These are phyloP conservation scores for Lathyrus tuberosus DNA, from an alignment of 306 rosid genomes.

Conservation along the genomic window DNA sequence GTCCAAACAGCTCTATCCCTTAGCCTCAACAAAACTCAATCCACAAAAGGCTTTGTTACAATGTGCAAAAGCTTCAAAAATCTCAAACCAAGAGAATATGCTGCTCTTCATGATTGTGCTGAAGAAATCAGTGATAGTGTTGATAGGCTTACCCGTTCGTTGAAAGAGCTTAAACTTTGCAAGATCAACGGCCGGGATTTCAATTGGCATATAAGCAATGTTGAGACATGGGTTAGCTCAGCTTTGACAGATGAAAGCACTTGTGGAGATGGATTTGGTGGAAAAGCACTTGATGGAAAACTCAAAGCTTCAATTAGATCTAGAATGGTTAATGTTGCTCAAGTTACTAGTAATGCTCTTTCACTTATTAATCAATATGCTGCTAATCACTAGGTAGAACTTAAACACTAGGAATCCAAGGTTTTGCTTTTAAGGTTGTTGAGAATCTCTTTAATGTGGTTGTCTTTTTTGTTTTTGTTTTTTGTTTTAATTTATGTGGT, in stretches of 20 bases:
- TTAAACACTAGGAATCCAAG: background rate
- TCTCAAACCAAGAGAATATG: slow-evolving; percentile 38
- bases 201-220: slow-evolving; percentile 56
- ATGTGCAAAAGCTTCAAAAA: slow-evolving; percentile 38
- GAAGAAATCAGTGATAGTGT: slow-evolving; percentile 50
- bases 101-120: slow-evolving; percentile 43
- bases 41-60: slow-evolving; percentile 39
- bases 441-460: background rate
- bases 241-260: slow-evolving; percentile 49
- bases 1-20: slow-evolving; percentile 49
- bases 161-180: slow-evolving; percentile 50
- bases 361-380: slow-evolving; percentile 51
- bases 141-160: slow-evolving; percentile 37
- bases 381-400: slow-evolving; percentile 17
- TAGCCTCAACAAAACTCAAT: slow-evolving; percentile 39
- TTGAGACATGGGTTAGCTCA: slow-evolving; percentile 55
- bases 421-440: background rate
- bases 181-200: slow-evolving; percentile 38
- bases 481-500: background rate
- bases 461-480: background rate
- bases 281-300: slow-evolving; percentile 38
- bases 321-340: slow-evolving; percentile 49
- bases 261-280: slow-evolving; percentile 51
- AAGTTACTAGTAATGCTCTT: slow-evolving; percentile 54
- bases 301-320: slow-evolving; percentile 38